phyloP scores from a whole-genome alignment of 805 yeast genomes.

The Wickerhamiella lipophila region DNA sequence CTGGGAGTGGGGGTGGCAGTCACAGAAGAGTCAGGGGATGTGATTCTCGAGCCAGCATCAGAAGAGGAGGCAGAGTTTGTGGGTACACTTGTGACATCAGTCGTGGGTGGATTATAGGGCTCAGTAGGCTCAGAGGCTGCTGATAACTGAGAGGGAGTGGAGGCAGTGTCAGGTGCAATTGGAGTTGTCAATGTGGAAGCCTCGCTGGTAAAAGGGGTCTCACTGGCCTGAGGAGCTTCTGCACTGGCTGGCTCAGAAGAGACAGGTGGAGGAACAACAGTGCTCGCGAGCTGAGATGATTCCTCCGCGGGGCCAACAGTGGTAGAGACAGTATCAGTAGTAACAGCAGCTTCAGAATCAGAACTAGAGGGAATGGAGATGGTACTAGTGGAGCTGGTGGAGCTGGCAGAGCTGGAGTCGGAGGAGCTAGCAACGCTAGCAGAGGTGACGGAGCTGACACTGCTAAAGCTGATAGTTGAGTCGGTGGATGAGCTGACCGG shows the following conservation, averaged over 20 bases:
- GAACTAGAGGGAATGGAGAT: neutral
- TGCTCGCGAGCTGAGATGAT: no score
- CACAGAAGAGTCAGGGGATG: neutral
- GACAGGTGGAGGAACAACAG: neutral
- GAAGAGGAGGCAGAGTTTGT: neutral
- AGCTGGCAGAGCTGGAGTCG: neutral
- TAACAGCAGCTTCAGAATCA: neutral
- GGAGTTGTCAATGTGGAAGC: no score
- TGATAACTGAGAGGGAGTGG: no score
- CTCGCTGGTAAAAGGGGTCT: neutral
- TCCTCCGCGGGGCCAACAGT: no score
- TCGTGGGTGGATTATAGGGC: neutral
- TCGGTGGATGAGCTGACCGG: neutral
- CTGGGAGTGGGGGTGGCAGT: neutral
- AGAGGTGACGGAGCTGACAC: no score
- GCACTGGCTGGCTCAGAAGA: constrained; percentile 1
- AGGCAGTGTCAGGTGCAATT: neutral
- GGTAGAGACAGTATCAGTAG: neutral
- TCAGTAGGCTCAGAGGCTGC: neutral
- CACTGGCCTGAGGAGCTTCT: neutral
- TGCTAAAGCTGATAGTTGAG: no score
- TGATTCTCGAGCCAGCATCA: neutral
- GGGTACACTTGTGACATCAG: neutral
- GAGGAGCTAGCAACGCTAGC: neutral
- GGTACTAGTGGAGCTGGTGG: neutral